Base-by-base conservation (phyloP, 164 flowering plant genomes). In the Chloranthus sessilifolius region DNA sequence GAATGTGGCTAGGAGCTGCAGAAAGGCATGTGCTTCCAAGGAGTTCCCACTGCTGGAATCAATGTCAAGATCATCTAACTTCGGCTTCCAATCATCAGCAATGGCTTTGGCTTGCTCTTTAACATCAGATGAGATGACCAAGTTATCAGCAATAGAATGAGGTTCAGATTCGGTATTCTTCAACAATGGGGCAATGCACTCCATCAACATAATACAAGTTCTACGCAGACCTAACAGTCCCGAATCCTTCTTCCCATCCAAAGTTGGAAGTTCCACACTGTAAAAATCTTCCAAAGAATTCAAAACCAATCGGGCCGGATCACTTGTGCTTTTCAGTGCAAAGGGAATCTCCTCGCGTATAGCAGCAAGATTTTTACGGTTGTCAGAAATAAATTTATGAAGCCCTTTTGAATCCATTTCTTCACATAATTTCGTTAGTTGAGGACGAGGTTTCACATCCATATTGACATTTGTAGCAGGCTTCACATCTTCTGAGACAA, bases 191-290 rank as follows among this genome's bases (percentile, higher is more conserved):
- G 70, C 68, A 41, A 92, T 83, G 65, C 89, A 88, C 59, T 92
- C 96, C 96, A 92, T 69, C 74, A 92, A 60, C 96, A 92, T 88
- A 50, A 88, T 88, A 66, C 99, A 88, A 35, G 95, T 80, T 58
- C 95, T 68, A 3, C 96, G 88, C 21, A 78, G 62, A 47, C 99
- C 96, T 63, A 92, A 58, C 5, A 88, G 76, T 55, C 28, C 63
- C 3, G 95, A 53, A 51, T 88, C 91, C 76, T 75, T 85, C 79
- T 83, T 88, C 41, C 87, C 88, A 68, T 84, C 94, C 21, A 54
- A 26, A 35, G 60, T 66, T 41, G 76, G 36, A 53, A 56, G 47
- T 39, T 83, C 87, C 39, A 56, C 25, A 23, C 63, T 58, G 70
- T 92, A 88, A 64, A 92, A 92, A 27, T 80, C 85, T 27, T 76